Percentiles rank a stretch among this genome's conserved stretches.
These are phyloP conservation scores for Brassica nigra DNA, from an alignment of 345 rosid species.

Conservation along the genomic window DNA sequence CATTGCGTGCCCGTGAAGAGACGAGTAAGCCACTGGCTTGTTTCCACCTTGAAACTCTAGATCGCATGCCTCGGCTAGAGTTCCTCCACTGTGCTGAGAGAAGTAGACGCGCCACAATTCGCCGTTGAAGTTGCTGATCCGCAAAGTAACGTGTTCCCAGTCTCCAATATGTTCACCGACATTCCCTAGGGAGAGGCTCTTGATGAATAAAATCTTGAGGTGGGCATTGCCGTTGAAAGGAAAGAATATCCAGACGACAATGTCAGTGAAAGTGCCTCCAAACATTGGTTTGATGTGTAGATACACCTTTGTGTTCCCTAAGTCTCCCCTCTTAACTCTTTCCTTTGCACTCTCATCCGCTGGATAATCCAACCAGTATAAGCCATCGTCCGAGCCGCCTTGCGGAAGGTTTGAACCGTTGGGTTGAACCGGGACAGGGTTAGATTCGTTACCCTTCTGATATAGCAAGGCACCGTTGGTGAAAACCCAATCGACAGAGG, in stretches of 20 bases:
- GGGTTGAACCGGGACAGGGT: slow-evolving; percentile 52
- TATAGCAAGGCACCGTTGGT: slow-evolving; percentile 63
- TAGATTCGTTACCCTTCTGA: slow-evolving; percentile 63
- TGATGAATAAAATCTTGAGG: slow-evolving; percentile 59
- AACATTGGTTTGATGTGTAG: slow-evolving; percentile 74
- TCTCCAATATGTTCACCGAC: slow-evolving; percentile 84
- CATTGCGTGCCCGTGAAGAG: slow-evolving; percentile 77
- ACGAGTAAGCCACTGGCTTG: slow-evolving; percentile 58
- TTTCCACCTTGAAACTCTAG: slow-evolving; percentile 65
- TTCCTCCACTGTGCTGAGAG: slow-evolving; percentile 70
- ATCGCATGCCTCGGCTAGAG: slow-evolving; percentile 60
- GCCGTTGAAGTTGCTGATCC: slow-evolving; percentile 81
- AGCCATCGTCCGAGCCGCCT: slow-evolving; percentile 71
- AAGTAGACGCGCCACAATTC: slow-evolving; percentile 58
- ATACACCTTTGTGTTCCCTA: slow-evolving; percentile 52
- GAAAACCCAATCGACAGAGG: slow-evolving; percentile 72
- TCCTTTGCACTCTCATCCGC: slow-evolving; percentile 46
- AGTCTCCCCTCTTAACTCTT: slow-evolving; percentile 64
- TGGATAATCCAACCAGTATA: slow-evolving; percentile 79
- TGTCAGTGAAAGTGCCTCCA: slow-evolving; percentile 78
- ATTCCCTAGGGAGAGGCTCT: slow-evolving; percentile 49
- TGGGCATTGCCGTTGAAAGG: slow-evolving; percentile 81
- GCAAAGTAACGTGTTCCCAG: slow-evolving; percentile 88
- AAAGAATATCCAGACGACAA: slow-evolving; percentile 73
- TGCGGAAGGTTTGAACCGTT: slow-evolving; percentile 81